Percentiles rank a stretch among this genome's conserved stretches.
These are phyloP conservation scores for Pyricularia grisea DNA, from an alignment of 2,329 filamentous ascomycete genomes.

Conservation along the genomic window DNA sequence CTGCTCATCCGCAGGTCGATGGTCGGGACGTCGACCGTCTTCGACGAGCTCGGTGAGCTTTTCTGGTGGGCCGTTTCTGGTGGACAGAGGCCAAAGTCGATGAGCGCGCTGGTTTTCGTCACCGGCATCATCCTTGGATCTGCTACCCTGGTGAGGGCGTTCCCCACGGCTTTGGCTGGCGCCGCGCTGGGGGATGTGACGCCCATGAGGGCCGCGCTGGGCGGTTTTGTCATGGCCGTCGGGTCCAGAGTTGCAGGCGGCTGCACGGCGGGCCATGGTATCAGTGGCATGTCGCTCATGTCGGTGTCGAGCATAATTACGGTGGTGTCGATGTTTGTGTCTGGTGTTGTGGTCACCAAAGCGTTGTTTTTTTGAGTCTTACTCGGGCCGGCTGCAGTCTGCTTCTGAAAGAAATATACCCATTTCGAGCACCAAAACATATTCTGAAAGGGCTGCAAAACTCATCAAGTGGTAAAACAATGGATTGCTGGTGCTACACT, in stretches of 20 bases:
- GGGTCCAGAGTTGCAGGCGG: slow-evolving; percentile 55
- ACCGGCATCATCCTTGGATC: not conserved
- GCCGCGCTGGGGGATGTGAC: slow-evolving; percentile 18
- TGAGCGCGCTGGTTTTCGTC: slow-evolving; percentile 5
- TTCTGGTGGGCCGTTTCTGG: slow-evolving; percentile 25
- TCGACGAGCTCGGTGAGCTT: slow-evolving; percentile 49
- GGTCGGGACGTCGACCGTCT: slow-evolving; percentile 52
- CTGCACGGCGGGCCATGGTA: slow-evolving; percentile 60
- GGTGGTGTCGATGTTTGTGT: slow-evolving; percentile 46
- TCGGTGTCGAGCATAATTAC: slow-evolving; percentile 53
- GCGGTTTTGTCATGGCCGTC: slow-evolving; percentile 48
- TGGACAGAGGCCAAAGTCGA: not conserved
- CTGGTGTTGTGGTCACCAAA: slow-evolving; percentile 22
- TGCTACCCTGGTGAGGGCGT: slow-evolving; percentile 21
- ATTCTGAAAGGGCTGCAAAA: not conserved
- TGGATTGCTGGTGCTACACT: not conserved
- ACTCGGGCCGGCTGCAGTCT: not conserved
- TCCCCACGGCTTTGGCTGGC: slow-evolving; percentile 1
- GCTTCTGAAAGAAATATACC: not conserved
- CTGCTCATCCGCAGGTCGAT: slow-evolving; percentile 41
- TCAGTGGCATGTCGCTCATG: slow-evolving; percentile 56
- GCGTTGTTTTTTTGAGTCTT: not conserved
- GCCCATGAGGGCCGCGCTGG: slow-evolving; percentile 32
- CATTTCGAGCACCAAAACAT: not conserved
- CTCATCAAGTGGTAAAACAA: not conserved